Conservation (phyloP, 2,329 filamentous ascomycete species). For the Fragosphaeria purpurea region DNA sequence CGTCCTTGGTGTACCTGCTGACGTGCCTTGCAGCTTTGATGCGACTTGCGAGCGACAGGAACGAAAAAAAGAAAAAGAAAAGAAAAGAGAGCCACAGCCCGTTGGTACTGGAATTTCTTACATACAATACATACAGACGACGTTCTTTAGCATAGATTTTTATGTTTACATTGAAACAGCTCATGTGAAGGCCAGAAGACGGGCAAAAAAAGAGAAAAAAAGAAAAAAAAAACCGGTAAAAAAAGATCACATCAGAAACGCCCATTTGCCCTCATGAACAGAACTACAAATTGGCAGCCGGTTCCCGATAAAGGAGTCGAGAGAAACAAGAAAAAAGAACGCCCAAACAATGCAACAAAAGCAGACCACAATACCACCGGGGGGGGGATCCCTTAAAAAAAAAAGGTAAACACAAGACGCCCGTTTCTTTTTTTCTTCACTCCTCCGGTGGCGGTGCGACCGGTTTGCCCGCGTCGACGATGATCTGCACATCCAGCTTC, state of each 20-base stretch:
- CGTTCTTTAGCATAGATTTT: no score
- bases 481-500: constrained; percentile 51
- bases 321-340: constrained; percentile 5
- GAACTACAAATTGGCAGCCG: neutral
- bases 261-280: no score
- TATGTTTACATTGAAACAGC: no score
- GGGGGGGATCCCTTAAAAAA: neutral
- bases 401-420: neutral
- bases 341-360: constrained; percentile 7
- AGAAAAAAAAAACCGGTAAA: neutral
- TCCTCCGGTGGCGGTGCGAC: constrained; percentile 21
- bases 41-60: neutral
- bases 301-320: neutral
- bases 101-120: no score
- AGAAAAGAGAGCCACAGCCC: neutral
- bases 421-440: neutral
- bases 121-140: no score
- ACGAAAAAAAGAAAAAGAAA: neutral
- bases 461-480: constrained; percentile 51
- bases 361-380: neutral
- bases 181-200: neutral
- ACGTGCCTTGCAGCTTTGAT: neutral
- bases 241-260: no score
- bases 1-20: neutral
- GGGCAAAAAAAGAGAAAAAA: neutral